phyloP scores from a whole-genome alignment of 345 rosid species.

The Draba incana region DNA sequence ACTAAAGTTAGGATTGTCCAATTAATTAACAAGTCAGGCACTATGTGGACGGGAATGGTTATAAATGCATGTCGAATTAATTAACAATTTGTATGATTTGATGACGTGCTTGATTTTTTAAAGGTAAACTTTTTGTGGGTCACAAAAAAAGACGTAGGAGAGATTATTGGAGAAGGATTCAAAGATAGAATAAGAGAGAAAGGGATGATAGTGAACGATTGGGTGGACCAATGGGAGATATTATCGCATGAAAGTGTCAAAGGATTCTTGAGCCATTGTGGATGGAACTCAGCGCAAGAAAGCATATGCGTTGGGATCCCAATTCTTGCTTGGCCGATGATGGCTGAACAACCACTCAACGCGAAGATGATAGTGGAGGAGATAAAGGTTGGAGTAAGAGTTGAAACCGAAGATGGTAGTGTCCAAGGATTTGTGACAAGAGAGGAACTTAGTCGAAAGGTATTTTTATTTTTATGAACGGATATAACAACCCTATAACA shows the following conservation, averaged over 20 bases:
- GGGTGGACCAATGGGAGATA: conserved; percentile 74
- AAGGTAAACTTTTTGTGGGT: conserved; percentile 71
- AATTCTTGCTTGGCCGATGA: conserved; percentile 76
- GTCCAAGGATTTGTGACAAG: conserved; percentile 53
- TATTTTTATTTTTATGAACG: background rate
- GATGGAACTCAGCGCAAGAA: conserved; percentile 82
- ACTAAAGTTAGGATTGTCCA: too few relatives aligned
- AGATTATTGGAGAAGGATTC: conserved; percentile 47
- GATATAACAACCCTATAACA: too few relatives aligned
- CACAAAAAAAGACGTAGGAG: conserved; percentile 45
- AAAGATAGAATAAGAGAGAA: conserved; percentile 51
- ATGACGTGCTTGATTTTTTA: background rate
- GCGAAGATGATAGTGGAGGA: conserved; percentile 70
- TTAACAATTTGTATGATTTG: background rate
- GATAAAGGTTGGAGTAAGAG: conserved; percentile 59
- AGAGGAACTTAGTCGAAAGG: conserved; percentile 50
- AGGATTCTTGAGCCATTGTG: conserved; percentile 85
- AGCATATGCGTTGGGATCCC: conserved; percentile 77
- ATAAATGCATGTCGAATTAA: too few relatives aligned
- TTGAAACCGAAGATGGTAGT: conserved; percentile 50
- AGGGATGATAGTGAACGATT: conserved; percentile 64
- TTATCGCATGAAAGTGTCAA: conserved; percentile 55
- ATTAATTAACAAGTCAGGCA: too few relatives aligned
- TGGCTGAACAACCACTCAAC: conserved; percentile 76
- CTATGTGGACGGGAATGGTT: too few relatives aligned